Evolutionary conservation across 306 rosid species (phyloP).

Genomic region (Lotus japonicus): DNA sequence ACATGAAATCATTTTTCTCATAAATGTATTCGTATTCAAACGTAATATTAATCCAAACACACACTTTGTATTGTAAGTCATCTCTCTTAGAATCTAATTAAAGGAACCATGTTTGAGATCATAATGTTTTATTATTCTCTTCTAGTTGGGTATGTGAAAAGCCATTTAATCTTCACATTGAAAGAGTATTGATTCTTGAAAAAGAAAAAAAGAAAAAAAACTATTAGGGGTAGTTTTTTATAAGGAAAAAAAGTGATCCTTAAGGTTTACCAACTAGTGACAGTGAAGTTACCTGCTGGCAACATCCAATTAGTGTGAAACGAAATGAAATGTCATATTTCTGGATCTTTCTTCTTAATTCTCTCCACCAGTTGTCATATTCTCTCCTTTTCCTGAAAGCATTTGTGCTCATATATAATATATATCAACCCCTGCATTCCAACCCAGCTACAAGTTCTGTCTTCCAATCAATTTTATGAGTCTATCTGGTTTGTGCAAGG

Average conservation of each 20-base stretch:
- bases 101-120: not conserved
- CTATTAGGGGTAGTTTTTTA: no score
- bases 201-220: no score
- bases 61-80: no score
- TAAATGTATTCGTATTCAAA: no score
- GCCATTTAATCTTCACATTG: no score
- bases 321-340: constrained; percentile 6
- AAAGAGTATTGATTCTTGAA: no score
- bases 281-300: constrained; percentile 11
- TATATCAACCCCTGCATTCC: constrained; percentile 1
- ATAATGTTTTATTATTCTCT: not conserved
- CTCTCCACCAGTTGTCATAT: constrained; percentile 23
- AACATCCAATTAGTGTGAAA: constrained; percentile 23
- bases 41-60: no score
- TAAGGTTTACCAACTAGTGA: no score
- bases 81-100: constrained; percentile 15
- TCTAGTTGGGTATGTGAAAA: not conserved
- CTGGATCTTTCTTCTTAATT: constrained; percentile 31
- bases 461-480: constrained; percentile 7
- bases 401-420: not conserved
- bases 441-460: constrained; percentile 1
- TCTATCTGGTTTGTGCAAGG: not conserved
- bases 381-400: constrained; percentile 7
- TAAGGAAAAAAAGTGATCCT: no score
- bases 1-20: no score